Percentiles rank a stretch among this genome's conserved stretches.
phyloP scores from a whole-genome alignment of 192 early-diverging fungal species.

The Cetraspora pellucida region DNA sequence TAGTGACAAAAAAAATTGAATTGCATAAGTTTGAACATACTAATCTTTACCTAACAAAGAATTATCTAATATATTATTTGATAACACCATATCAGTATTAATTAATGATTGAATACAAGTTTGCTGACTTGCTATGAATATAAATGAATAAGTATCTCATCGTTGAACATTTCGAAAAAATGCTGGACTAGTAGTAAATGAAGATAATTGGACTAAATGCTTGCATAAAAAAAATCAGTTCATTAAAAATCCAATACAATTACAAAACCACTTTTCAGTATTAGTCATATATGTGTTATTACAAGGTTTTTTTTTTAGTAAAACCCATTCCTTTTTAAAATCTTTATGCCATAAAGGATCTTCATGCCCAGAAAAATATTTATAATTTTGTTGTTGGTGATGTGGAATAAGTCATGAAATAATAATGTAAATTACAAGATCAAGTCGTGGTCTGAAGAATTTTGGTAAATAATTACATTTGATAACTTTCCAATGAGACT shows the following conservation, averaged over 20 bases:
- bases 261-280: neutral
- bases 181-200: neutral
- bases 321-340: conserved; percentile 7
- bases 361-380: neutral
- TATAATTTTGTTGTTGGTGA: neutral
- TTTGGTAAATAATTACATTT: neutral
- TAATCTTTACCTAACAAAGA: no score
- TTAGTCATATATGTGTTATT: neutral
- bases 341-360: neutral
- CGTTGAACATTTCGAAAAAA: neutral
- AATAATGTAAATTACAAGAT: conserved; percentile 8
- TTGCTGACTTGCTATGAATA: neutral
- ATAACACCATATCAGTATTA: no score
- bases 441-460: neutral
- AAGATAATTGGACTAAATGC: neutral
- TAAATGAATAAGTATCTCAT: neutral
- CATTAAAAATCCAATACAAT: neutral
- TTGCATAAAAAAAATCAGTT: neutral
- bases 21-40: no score
- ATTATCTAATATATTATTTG: no score
- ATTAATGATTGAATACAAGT: no score
- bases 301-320: neutral
- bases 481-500: neutral
- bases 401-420: neutral
- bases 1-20: no score